Percentiles rank a stretch among this genome's conserved stretches.
phyloP scores from a whole-genome alignment of 768 basidiomycete species.

The Leccinum fibrillosum region DNA sequence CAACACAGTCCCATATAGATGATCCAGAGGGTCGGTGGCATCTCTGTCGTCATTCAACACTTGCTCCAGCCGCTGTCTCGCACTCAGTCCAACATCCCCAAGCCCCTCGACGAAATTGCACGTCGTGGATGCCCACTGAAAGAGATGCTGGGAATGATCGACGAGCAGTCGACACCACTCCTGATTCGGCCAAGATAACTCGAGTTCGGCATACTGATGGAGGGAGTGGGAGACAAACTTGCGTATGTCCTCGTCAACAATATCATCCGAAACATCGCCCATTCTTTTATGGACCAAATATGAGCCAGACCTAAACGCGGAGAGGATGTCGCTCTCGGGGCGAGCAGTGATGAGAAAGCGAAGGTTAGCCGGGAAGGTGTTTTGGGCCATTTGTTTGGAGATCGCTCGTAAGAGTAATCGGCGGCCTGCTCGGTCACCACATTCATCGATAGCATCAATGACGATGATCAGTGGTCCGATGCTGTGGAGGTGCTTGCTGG shows the following conservation, averaged over 20 bases:
- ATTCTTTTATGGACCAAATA: background rate
- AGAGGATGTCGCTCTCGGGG: background rate
- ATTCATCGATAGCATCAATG: background rate
- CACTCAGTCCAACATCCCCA: background rate
- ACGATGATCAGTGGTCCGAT: background rate
- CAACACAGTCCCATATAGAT: background rate
- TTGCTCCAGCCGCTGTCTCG: background rate
- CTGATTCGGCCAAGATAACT: background rate
- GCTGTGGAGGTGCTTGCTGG: background rate
- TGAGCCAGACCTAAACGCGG: background rate
- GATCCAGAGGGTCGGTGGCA: background rate
- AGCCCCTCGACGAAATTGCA: background rate
- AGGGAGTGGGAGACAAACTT: background rate
- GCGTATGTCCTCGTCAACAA: background rate
- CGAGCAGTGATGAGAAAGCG: background rate
- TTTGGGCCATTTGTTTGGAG: background rate
- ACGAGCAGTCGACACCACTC: background rate
- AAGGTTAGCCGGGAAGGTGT: background rate
- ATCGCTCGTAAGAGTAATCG: background rate
- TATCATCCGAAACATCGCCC: background rate
- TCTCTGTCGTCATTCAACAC: background rate
- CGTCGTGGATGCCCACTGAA: background rate
- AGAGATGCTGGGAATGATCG: background rate
- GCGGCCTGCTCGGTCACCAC: background rate
- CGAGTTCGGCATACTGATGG: background rate